Conservation (phyloP, 805 yeast genomes). For the Nakazawaea populi region DNA sequence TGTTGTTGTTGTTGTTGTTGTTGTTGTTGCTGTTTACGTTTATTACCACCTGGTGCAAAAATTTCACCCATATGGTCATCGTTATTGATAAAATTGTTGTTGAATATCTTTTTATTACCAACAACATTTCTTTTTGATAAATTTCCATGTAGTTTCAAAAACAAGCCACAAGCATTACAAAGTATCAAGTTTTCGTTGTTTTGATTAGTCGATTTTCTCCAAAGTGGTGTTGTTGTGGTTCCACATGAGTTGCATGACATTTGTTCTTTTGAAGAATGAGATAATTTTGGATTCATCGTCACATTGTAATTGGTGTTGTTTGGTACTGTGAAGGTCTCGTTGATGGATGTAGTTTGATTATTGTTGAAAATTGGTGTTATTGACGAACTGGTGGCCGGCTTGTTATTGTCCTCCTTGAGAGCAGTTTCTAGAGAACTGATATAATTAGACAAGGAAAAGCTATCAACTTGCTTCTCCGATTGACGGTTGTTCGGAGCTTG, state of each 20-base stretch:
- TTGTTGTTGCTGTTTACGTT: not conserved
- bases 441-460: conserved; percentile 21
- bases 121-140: conserved; percentile 6
- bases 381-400: not conserved
- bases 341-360: conserved; percentile 10
- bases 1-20: conserved; percentile 5
- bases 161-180: conserved; percentile 92
- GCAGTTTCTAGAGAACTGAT: conserved; percentile 27
- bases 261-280: conserved; percentile 11
- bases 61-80: conserved; percentile 12
- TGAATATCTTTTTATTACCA: not conserved
- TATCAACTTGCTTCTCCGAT: conserved; percentile 9
- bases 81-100: not conserved
- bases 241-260: conserved; percentile 81
- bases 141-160: conserved; percentile 83
- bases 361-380: conserved; percentile 10
- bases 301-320: conserved; percentile 7
- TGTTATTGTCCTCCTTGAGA: conserved; percentile 19
- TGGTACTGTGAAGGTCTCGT: conserved; percentile 13
- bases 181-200: conserved; percentile 80
- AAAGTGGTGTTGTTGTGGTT: conserved; percentile 87
- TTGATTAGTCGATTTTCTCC: conserved; percentile 56
- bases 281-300: conserved; percentile 8
- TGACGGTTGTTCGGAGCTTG: not conserved
- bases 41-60: not conserved